Percentiles rank a stretch among this genome's conserved stretches.
Evolutionary conservation across 176 grass and related monocot genomes (phyloP).

Genomic region (Eleusine coracana): DNA sequence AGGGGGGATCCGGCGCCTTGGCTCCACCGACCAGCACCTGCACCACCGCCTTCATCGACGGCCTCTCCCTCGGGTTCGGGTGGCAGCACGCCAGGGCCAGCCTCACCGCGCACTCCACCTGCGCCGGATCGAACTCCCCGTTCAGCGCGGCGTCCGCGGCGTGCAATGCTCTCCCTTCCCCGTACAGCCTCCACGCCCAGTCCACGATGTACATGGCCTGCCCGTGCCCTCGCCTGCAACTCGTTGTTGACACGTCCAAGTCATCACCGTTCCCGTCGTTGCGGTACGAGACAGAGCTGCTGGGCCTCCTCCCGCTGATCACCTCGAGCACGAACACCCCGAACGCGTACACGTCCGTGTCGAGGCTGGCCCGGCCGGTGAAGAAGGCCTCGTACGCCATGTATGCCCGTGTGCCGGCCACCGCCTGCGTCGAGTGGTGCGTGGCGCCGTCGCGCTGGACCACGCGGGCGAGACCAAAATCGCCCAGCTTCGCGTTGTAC

Average conservation of each 20-base stretch:
- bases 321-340: constrained; percentile 63
- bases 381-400: constrained; percentile 72
- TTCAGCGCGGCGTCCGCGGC: neutral
- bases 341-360: constrained; percentile 60
- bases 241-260: too few species aligned
- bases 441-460: constrained; percentile 47
- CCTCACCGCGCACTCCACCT: constrained; percentile 47
- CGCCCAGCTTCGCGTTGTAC: constrained; percentile 54
- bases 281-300: constrained; percentile 10
- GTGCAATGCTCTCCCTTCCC: neutral
- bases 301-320: constrained; percentile 41
- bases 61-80: constrained; percentile 50
- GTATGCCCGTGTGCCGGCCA: constrained; percentile 56
- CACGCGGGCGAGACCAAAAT: constrained; percentile 65
- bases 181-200: constrained; percentile 26
- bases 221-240: neutral
- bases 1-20: constrained; percentile 32
- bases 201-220: constrained; percentile 15
- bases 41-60: constrained; percentile 51
- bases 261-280: neutral
- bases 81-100: constrained; percentile 65
- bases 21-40: constrained; percentile 52
- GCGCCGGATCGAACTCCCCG: neutral
- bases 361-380: constrained; percentile 59
- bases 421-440: constrained; percentile 58